Evolutionary conservation across 2,329 filamentous ascomycete species (phyloP), one percentile per base, ranked within the genome.

Genomic region (Penicillium sp.): DNA sequence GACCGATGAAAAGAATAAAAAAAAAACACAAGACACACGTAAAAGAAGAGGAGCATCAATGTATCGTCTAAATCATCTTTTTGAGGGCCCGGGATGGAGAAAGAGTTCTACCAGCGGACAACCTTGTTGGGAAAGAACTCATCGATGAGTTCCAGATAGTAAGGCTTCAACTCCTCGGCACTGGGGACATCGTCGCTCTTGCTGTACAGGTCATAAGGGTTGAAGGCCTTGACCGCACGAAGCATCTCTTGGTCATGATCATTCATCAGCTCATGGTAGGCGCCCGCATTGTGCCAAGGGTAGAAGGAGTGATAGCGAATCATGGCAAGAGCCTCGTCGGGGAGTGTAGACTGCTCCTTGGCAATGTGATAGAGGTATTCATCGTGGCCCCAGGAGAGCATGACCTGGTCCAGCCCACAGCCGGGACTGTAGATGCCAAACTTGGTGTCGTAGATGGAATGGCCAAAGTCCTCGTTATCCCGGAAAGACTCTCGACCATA

Each of bases 281-380:
- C 89, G 46, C 84, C 85, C 67, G 85, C 84, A 52, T 78, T 81
- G 72, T 95, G 90, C 90, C 89, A 95, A 12, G 90, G 85, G 71
- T 95, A 95, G 73, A 95, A 95, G 5, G 84, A 88, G 73, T 95
- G 90, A 72, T 94, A 95, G 47, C 90, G 78, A 66, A 95, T 93
- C 88, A 95, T 95, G 51, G 89, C 90, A 9, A 95, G 78, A 0
- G 85, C 86, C 77, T 95, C 89, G 40, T 79, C 77, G 0, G 90
- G 90, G 38, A 95, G 77, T 0, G 75, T 85, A 42, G 80, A 85
- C 75, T 95, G 89, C 54, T 86, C 84, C 75, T 89, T 90, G 70
- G 87, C 82, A 52, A 95, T 84, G 62, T 89, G 84, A 75, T 95
- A 95, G 34, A 72, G 62, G 48, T 72, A 72, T 56, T 72, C 69